Evolutionary conservation across 495 filamentous ascomycete species (phyloP), one percentile per base, ranked within the genome.

Genomic region (Aspergillus coremiiformis): DNA sequence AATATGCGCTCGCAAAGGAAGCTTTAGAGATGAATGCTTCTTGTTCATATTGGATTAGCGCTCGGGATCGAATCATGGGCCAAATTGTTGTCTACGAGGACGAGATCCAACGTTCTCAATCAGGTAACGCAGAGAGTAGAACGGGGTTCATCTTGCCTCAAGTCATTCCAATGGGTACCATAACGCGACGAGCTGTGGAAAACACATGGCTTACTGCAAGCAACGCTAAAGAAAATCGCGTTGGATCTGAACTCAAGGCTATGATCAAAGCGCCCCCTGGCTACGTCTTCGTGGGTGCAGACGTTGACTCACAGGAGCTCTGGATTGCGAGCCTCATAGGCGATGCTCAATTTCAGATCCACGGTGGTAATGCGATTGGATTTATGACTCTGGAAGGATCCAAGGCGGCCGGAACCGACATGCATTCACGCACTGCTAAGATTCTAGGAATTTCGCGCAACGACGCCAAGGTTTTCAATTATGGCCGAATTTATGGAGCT

Each of bases 381-480:
- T 99, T 99, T 73, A 99, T 99, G 93, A 97, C 94, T 1, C 72
- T 99, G 14, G 93, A 99, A 67, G 93, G 93, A 6, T 92, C 89
- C 44, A 97, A 96, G 66, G 82, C 88, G 10, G 87, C 86, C 14
- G 92, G 90, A 11, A 99, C 93, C 3, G 93, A 99, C 63, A 70
- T 97, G 55, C 93, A 99, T 70, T 96, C 91, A 23, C 86, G 90
- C 22, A 99, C 94, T 30, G 94, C 93, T 1, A 73, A 76, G 14
- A 99, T 96, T 47, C 66, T 99, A 3, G 90, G 90, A 11, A 99
- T 97, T 54, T 92, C 87, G 0, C 81, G 93, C 29, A 94, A 96
- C 56, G 84, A 95, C 64, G 93, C 93, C 17, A 99, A 99, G 64
- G 82, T 99, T 4, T 99, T 99, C 72, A 99, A 97, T 66, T 99